A percentile compares a stretch with the other conserved stretches of the same genome.
Evolutionary conservation across 1,284 basidiomycete genomes (phyloP).

Genomic region (Heliocybe sulcata): DNA sequence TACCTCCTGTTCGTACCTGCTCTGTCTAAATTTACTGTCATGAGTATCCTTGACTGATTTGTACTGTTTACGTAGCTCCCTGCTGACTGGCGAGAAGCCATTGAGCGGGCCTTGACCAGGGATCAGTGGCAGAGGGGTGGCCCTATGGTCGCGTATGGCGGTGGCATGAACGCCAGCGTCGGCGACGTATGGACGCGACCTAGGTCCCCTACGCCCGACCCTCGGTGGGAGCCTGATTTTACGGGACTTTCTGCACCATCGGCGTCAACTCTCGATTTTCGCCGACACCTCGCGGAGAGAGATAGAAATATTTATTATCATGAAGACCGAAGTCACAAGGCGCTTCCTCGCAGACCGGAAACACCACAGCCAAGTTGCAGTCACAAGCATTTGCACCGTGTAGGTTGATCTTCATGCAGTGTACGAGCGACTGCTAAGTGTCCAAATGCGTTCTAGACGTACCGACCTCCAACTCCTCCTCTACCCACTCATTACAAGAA

Average conservation of each 20-base stretch:
- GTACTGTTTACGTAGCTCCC: slow-evolving; percentile 8
- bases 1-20: slow-evolving; percentile 9
- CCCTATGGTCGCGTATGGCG: slow-evolving; percentile 1
- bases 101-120: slow-evolving; percentile 4
- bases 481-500: slow-evolving; percentile 18
- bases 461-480: slow-evolving; percentile 28
- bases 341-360: neutral
- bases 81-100: slow-evolving; percentile 9
- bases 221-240: neutral
- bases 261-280: slow-evolving; percentile 4
- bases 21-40: neutral
- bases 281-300: slow-evolving; percentile 4
- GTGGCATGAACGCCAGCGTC: neutral
- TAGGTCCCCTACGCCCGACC: neutral
- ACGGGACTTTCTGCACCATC: neutral
- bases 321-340: neutral
- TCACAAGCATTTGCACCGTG: slow-evolving; percentile 4
- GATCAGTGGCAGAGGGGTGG: slow-evolving; percentile 5
- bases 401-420: neutral
- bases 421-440: neutral
- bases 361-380: neutral
- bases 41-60: neutral
- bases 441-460: slow-evolving; percentile 13
- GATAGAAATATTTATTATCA: neutral
- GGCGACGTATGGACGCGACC: neutral